Percentiles rank a stretch among this genome's conserved stretches.
Conservation (phyloP, 2,329 filamentous ascomycete species). For the Nigrograna mackinnonii region DNA sequence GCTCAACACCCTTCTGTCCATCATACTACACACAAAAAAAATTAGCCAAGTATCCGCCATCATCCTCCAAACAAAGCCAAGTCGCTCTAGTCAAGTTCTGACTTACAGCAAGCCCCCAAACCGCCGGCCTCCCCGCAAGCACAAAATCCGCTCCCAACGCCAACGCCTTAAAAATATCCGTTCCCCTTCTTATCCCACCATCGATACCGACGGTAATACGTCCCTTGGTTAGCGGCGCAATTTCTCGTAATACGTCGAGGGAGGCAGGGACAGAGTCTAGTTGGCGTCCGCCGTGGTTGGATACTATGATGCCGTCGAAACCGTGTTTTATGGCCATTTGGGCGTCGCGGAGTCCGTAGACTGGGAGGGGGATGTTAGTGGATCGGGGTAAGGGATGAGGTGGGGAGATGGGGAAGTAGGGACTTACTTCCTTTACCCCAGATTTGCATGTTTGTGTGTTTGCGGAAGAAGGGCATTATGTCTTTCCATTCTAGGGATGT, state of each 20-base stretch:
- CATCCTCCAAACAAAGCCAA: too few species aligned
- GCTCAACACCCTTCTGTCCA: constrained; percentile 13
- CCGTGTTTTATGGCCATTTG: constrained; percentile 49
- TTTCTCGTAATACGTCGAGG: constrained; percentile 5
- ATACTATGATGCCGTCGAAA: constrained; percentile 48
- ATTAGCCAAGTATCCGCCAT: too few species aligned
- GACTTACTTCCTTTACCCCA: constrained; percentile 38
- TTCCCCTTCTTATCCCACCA: constrained; percentile 13
- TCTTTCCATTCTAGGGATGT: constrained; percentile 3
- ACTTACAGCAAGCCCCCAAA: constrained; percentile 13
- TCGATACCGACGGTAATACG: constrained; percentile 6
- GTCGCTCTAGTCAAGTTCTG: too few species aligned
- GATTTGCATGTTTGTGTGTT: constrained; percentile 27
- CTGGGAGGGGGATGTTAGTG: constrained; percentile 6
- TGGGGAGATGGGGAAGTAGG: neutral
- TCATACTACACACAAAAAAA: too few species aligned
- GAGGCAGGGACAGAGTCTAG: constrained; percentile 9
- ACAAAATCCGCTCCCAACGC: constrained; percentile 16
- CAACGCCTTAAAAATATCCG: constrained; percentile 21
- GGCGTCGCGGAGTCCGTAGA: constrained; percentile 57
- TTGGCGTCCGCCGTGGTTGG: constrained; percentile 38
- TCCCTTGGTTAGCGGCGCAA: constrained; percentile 2
- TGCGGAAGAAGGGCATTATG: constrained; percentile 9
- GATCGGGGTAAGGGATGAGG: neutral
- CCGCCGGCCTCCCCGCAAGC: constrained; percentile 11